phyloP scores from a whole-genome alignment of 495 filamentous ascomycete genomes.

The Podospora conica region DNA sequence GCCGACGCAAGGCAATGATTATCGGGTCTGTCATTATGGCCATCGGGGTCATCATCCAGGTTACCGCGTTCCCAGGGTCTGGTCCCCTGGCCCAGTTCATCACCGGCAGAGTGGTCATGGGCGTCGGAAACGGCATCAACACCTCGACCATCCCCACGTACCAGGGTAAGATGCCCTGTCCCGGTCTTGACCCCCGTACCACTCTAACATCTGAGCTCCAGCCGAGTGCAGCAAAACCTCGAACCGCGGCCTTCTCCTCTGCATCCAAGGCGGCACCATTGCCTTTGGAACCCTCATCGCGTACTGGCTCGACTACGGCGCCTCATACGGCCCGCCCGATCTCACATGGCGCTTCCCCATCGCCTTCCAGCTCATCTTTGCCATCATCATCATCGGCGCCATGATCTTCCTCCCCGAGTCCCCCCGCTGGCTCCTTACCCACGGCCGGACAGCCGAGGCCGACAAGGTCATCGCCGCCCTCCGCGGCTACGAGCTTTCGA shows the following conservation, averaged over 20 bases:
- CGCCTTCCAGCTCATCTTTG: slow-evolving; percentile 74
- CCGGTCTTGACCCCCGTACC: background rate
- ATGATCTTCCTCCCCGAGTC: slow-evolving; percentile 70
- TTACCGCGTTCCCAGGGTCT: slow-evolving; percentile 43
- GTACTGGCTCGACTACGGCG: slow-evolving; percentile 80
- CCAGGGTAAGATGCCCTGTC: slow-evolving; percentile 50
- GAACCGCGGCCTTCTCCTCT: slow-evolving; percentile 77
- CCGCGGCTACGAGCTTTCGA: slow-evolving; percentile 51
- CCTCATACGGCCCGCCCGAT: slow-evolving; percentile 58
- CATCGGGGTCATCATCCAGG: slow-evolving; percentile 64
- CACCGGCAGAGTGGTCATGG: slow-evolving; percentile 66
- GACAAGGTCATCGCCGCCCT: slow-evolving; percentile 65
- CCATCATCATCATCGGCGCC: slow-evolving; percentile 54
- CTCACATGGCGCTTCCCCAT: slow-evolving; percentile 77
- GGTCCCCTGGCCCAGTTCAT: slow-evolving; percentile 60
- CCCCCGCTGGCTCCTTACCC: slow-evolving; percentile 66
- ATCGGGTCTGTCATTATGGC: slow-evolving; percentile 66
- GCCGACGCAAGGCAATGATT: slow-evolving; percentile 52
- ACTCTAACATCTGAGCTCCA: slow-evolving; percentile 8
- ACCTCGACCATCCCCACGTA: slow-evolving; percentile 75
- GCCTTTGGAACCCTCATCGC: slow-evolving; percentile 73
- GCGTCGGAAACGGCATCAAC: slow-evolving; percentile 73
- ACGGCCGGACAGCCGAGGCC: slow-evolving; percentile 62
- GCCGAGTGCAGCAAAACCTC: slow-evolving; percentile 63
- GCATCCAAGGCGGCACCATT: slow-evolving; percentile 75